A percentile compares a stretch with the other conserved stretches of the same genome.
Conservation (phyloP, 164 flowering plant species). For the Vitis riparia region DNA sequence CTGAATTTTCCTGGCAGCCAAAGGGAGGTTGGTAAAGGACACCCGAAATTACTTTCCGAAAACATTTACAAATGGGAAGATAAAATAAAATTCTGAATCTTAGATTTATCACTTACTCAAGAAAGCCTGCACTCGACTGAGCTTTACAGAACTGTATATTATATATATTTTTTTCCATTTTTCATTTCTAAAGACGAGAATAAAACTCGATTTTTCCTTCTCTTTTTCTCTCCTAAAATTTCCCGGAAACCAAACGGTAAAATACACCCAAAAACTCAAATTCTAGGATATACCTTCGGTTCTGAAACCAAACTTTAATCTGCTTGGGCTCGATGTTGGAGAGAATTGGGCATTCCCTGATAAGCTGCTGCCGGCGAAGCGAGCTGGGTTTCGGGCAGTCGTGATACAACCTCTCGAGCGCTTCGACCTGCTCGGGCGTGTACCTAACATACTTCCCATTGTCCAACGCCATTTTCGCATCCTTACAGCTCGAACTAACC, state of each 20-base stretch:
- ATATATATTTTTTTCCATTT: background rate
- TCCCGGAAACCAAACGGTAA: background rate
- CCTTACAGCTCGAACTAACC: constrained; percentile 33
- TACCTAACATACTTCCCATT: constrained; percentile 65
- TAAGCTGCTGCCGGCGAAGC: constrained; percentile 62
- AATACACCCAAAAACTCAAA: background rate
- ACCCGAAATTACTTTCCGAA: background rate
- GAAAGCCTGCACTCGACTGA: background rate
- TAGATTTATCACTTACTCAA: background rate
- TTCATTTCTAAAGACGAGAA: background rate
- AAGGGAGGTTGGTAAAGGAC: background rate
- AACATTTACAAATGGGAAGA: background rate
- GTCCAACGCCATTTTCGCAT: constrained; percentile 33
- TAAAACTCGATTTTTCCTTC: background rate
- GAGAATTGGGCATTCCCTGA: constrained; percentile 63
- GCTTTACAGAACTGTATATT: too few relatives aligned
- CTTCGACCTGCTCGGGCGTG: constrained; percentile 72
- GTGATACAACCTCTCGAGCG: constrained; percentile 60
- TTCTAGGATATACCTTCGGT: constrained; percentile 37
- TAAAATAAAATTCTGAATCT: background rate
- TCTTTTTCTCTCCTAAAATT: background rate
- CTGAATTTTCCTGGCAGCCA: background rate
- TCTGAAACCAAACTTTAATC: constrained; percentile 78
- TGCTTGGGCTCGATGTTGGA: constrained; percentile 72
- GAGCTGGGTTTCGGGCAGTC: constrained; percentile 70